Evolutionary conservation across 305 asterid species (phyloP), one percentile per base, ranked within the genome.

Genomic region (Withania somnifera): DNA sequence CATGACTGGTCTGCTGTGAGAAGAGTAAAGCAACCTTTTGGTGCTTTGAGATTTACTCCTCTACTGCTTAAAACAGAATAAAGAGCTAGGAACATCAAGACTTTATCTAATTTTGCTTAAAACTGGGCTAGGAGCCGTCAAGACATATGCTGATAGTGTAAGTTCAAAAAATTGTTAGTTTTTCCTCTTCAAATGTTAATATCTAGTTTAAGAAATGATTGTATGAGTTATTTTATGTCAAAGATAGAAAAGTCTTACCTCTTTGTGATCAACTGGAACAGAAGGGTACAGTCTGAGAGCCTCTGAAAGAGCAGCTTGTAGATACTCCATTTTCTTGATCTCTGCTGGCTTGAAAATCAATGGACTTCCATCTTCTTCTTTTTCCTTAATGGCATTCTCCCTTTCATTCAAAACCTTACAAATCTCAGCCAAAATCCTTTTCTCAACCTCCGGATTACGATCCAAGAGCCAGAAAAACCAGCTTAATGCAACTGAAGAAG

Each of bases 221-320:
- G 26, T 24, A 58, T 57, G 66, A 60, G 67, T 24, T 34, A 57
- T 54, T 26, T 28, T 28, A 63, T 51, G 11, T 30, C 34, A 22
- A 57, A 61, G 14, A 68, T 38, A 20, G 63, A 14, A 26, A 24
- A 3, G 11, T 75, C 11, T 79, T 77, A 94, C 98, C 99, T 95
- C 98, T 80, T 95, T 95, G 80, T 95, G 99, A 81, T 95, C 99
- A 20, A 95, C 93, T 1, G 99, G 99, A 2, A 95, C 98, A 4
- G 99, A 95, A 82, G 99, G 99, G 86, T 94, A 92, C 84, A 95
- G 60, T 86, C 99, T 89, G 2, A 95, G 93, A 67, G 98, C 93
- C 86, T 95, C 99, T 3, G 99, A 95, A 2, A 95, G 76, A 17
- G 98, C 97, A 32, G 99, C 99, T 77, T 94, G 99, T 64, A 95